phyloP scores from a whole-genome alignment of 306 rosid genomes.

The Cicer judaicum region DNA sequence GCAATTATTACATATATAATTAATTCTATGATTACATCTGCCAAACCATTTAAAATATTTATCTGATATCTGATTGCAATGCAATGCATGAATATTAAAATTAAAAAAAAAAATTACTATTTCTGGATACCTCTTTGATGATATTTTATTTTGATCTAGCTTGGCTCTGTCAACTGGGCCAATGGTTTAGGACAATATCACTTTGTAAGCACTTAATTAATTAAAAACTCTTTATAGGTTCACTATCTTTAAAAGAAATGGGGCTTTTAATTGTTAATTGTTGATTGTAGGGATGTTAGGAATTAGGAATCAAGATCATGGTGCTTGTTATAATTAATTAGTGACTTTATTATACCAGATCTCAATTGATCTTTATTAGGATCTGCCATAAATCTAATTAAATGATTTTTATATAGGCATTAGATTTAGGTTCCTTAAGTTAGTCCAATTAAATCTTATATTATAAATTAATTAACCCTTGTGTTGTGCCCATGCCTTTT shows the following conservation, averaged over 20 bases:
- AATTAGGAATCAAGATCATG: conserved; percentile 44
- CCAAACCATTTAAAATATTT: too few species aligned
- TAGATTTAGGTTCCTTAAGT: conserved; percentile 33
- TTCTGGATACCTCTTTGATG: conserved; percentile 51
- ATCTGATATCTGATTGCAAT: too few species aligned
- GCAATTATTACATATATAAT: too few species aligned
- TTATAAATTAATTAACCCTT: conserved; percentile 20
- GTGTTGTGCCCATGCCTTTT: conserved; percentile 35
- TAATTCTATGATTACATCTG: too few species aligned
- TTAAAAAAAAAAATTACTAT: conserved; percentile 20
- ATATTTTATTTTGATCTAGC: conserved; percentile 42
- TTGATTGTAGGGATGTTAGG: conserved; percentile 40
- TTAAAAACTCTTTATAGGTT: conserved; percentile 27
- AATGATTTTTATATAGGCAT: conserved; percentile 33
- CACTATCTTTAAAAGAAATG: conserved; percentile 38
- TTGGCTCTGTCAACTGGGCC: conserved; percentile 66
- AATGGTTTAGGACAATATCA: conserved; percentile 53
- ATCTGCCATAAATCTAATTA: conserved; percentile 30
- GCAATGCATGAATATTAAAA: too few species aligned
- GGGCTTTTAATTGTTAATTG: conserved; percentile 39
- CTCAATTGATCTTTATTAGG: conserved; percentile 44
- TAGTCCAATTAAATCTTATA: conserved; percentile 14
- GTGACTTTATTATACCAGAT: conserved; percentile 40
- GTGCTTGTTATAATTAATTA: conserved; percentile 43
- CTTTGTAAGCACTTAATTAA: conserved; percentile 41